Percentiles rank a stretch among this genome's conserved stretches.
These are phyloP conservation scores for Ophiostoma australiae DNA, from an alignment of 2,329 filamentous ascomycete species.

Conservation along the genomic window DNA sequence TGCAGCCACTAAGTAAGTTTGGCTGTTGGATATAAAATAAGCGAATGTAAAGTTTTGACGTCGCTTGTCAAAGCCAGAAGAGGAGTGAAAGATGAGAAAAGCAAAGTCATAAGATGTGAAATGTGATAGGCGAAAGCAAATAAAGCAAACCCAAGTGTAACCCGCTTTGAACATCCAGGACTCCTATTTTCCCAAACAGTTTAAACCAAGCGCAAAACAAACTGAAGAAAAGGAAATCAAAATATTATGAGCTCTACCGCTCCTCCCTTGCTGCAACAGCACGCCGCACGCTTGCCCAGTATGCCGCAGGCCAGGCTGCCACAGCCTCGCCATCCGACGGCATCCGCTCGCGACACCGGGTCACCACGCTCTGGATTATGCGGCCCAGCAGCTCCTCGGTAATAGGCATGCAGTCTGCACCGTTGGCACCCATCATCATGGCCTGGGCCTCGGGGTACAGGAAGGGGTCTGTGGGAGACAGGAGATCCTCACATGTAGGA, in stretches of 20 bases:
- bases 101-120: conserved; percentile 12
- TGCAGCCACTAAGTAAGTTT: conserved; percentile 10
- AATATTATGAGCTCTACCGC: conserved; percentile 15
- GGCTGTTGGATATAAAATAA: conserved; percentile 9
- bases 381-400: conserved; percentile 58
- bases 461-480: conserved; percentile 57
- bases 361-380: conserved; percentile 59
- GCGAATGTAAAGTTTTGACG: conserved; percentile 3
- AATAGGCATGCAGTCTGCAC: conserved; percentile 50
- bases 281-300: conserved; percentile 56
- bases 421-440: conserved; percentile 25
- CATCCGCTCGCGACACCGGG: conserved; percentile 53
- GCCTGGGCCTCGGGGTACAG: conserved; percentile 52
- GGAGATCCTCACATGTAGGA: conserved; percentile 59
- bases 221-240: neutral
- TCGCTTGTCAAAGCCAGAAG: conserved; percentile 9
- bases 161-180: neutral
- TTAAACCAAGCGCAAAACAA: neutral
- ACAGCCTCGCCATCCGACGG: conserved; percentile 55
- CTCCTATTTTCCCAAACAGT: neutral
- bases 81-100: conserved; percentile 5
- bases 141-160: conserved; percentile 12
- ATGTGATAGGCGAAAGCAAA: conserved; percentile 9
- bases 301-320: conserved; percentile 55
- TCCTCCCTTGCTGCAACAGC: conserved; percentile 39